Evolutionary conservation across 1,284 basidiomycete genomes (phyloP).

Genomic region (Sporisorium iseilematis-ciliati): DNA sequence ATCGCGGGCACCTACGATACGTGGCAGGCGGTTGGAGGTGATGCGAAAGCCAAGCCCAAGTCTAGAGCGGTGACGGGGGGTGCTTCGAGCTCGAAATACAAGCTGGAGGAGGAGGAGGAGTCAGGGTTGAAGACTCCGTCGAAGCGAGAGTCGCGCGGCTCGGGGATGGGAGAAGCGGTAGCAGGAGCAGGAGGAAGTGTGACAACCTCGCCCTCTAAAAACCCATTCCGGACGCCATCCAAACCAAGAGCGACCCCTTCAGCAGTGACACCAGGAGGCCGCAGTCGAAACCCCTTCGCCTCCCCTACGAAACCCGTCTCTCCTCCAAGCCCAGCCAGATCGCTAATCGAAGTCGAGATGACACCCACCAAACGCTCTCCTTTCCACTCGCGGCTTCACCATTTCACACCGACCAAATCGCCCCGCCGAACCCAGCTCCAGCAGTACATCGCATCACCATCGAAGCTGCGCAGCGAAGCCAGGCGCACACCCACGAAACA

Average conservation of each 20-base stretch:
- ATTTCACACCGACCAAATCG: conserved; percentile 22
- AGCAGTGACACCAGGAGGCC: conserved; percentile 2
- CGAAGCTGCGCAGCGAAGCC: conserved; percentile 22
- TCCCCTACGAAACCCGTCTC: conserved; percentile 22
- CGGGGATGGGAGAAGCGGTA: too few relatives aligned
- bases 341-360: conserved; percentile 45
- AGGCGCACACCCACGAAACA: conserved; percentile 21
- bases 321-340: conserved; percentile 27
- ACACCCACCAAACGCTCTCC: conserved; percentile 39
- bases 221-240: conserved; percentile 37
- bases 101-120: conserved; percentile 14
- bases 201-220: conserved; percentile 13
- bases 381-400: conserved; percentile 5
- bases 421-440: neutral
- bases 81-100: conserved; percentile 27
- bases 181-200: conserved; percentile 1
- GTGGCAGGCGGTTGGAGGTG: conserved; percentile 56
- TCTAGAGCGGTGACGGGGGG: neutral
- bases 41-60: conserved; percentile 14
- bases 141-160: conserved; percentile 17
- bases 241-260: conserved; percentile 1
- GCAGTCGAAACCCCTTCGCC: conserved; percentile 30
- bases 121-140: conserved; percentile 39
- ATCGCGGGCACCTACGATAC: conserved; percentile 60
- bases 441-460: conserved; percentile 35